Base-by-base conservation (phyloP, 169 alveolate species). In the Plasmodium berghei region DNA sequence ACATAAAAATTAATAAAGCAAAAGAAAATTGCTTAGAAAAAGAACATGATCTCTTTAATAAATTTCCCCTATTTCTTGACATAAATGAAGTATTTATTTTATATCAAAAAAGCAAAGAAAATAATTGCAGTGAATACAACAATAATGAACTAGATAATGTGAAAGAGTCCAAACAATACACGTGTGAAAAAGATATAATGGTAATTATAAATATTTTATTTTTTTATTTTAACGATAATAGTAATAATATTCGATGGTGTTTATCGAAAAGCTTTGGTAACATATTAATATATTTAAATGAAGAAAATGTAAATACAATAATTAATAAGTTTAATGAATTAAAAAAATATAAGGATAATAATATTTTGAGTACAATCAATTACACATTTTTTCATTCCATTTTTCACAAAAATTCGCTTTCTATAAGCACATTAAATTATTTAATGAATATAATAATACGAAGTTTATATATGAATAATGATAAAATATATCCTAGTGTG, bases 251-350 rank as follows among this genome's bases (percentile, higher is more conserved):
- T 66, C 48, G 89, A 58, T 80, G 89, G 89, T 80, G 83, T 46
- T 56, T 66, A 14, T 80, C 89, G 42, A 80, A 80, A 64, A 64
- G 89, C 40, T 80, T 80, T 55, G 89, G 89, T 16, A 80, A 63
- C 8, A 80, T 80, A 40, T 64, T 80, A 67, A 54, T 70, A 18
- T 70, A 64, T 66, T 59, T 80, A 45, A 80, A 42, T 58, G 6
- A 16, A 26, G 54, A 80, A 20, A 66, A 80, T 46, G 61, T 80
- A 5, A 20, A 46, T 48, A 8, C 16, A 0, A 54, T 80, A 4
- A 64, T 80, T 28, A n/a, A 49, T 14, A 80, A 64, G 26, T 80
- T 80, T 52, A 55, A 63, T 58, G 71, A 64, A 22, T 46, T 63
- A 52, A 48, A 69, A 56, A 80, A 80, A 80, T 80, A 64, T 34